phyloP scores from a whole-genome alignment of 2,329 filamentous ascomycete genomes.

The Aspergillus phoenicis region DNA sequence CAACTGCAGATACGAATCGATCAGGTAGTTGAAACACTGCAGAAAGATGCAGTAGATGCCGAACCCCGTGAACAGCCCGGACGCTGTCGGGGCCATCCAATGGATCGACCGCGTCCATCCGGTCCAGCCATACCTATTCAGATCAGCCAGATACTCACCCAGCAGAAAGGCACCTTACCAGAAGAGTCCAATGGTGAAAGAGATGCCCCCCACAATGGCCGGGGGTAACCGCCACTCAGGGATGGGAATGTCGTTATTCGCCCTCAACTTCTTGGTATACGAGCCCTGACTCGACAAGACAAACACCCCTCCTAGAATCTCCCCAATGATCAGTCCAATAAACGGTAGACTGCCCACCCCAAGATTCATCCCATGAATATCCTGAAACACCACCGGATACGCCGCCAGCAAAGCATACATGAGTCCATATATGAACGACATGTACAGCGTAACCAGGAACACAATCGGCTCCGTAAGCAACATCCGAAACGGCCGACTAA shows the following conservation, averaged over 20 bases:
- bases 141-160: neutral
- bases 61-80: conserved; percentile 36
- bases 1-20: conserved; percentile 45
- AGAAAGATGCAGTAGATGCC: conserved; percentile 39
- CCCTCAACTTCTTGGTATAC: conserved; percentile 35
- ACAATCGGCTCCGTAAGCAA: conserved; percentile 46
- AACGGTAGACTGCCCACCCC: conserved; percentile 33
- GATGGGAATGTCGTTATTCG: conserved; percentile 33
- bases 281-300: conserved; percentile 28
- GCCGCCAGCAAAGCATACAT: conserved; percentile 35
- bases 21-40: conserved; percentile 41
- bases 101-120: conserved; percentile 36
- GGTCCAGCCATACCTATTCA: conserved; percentile 36
- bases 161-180: conserved; percentile 25
- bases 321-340: conserved; percentile 34
- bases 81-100: conserved; percentile 40
- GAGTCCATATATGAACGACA: conserved; percentile 35
- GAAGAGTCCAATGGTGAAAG: conserved; percentile 40
- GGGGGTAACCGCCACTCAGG: conserved; percentile 39
- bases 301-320: conserved; percentile 31
- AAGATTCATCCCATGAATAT: conserved; percentile 29
- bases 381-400: conserved; percentile 33
- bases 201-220: conserved; percentile 33
- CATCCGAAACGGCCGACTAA: conserved; percentile 47
- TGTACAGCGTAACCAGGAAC: conserved; percentile 32